phyloP scores from a whole-genome alignment of 768 basidiomycete genomes.

The Agrocybe pediades region DNA sequence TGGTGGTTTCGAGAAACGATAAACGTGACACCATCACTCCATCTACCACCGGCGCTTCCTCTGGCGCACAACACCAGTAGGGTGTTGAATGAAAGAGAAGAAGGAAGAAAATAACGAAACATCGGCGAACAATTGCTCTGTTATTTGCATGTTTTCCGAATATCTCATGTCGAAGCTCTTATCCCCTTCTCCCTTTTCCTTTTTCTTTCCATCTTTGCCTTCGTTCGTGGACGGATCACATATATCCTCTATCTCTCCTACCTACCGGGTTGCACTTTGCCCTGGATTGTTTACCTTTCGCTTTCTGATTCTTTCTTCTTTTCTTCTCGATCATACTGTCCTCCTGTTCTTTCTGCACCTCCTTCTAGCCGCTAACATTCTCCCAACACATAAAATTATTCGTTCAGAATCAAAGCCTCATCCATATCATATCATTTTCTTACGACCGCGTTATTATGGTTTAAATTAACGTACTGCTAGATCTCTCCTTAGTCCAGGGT shows the following conservation, averaged over 20 bases:
- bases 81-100: not conserved
- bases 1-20: constrained; percentile 8
- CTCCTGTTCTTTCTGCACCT: not conserved
- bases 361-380: not conserved
- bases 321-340: not conserved
- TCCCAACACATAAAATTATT: not conserved
- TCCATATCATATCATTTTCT: not conserved
- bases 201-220: no score
- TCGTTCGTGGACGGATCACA: not conserved
- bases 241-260: not conserved
- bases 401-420: no score
- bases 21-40: not conserved
- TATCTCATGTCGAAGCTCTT: not conserved
- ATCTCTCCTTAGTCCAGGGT: not conserved
- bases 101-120: not conserved
- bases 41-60: not conserved
- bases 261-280: not conserved
- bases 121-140: not conserved
- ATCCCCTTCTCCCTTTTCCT: not conserved
- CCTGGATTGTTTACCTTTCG: not conserved
- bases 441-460: not conserved
- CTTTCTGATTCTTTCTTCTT: not conserved
- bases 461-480: not conserved
- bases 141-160: not conserved
- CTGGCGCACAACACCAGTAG: not conserved